Percentiles rank a stretch among this genome's conserved stretches.
Evolutionary conservation across 176 grass and related monocot genomes (phyloP).

Genomic region (Pharus latifolius): DNA sequence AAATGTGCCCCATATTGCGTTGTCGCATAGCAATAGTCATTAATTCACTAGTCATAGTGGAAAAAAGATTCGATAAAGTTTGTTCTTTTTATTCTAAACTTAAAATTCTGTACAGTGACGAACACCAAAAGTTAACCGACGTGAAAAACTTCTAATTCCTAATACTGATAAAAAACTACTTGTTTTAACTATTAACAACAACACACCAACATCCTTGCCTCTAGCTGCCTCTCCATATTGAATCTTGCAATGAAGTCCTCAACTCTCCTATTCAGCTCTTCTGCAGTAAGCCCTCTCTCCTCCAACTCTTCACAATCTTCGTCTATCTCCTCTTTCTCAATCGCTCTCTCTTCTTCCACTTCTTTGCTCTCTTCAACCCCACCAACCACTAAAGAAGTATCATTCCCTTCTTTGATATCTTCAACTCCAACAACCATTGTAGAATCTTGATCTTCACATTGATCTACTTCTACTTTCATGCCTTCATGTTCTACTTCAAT

Average conservation of each 20-base stretch:
- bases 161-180: too few relatives aligned
- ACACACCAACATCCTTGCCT: conserved; percentile 7
- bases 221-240: conserved; percentile 16
- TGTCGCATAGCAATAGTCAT: too few relatives aligned
- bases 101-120: too few relatives aligned
- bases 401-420: neutral
- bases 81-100: too few relatives aligned
- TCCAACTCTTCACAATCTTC: neutral
- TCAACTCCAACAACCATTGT: neutral
- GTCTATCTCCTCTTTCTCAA: neutral
- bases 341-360: neutral
- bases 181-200: too few relatives aligned
- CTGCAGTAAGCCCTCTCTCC: neutral
- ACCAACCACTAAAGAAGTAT: neutral
- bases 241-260: conserved; percentile 21
- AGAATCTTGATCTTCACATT: neutral
- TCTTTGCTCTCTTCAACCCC: neutral
- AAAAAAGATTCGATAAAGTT: too few relatives aligned
- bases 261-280: conserved; percentile 9
- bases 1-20: too few relatives aligned
- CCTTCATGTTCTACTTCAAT: neutral
- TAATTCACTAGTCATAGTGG: too few relatives aligned
- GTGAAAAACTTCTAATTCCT: too few relatives aligned
- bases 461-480: neutral
- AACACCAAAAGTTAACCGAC: too few relatives aligned